Evolutionary conservation across 495 filamentous ascomycete genomes (phyloP).

Genomic region (Lasiosphaeria ovina): DNA sequence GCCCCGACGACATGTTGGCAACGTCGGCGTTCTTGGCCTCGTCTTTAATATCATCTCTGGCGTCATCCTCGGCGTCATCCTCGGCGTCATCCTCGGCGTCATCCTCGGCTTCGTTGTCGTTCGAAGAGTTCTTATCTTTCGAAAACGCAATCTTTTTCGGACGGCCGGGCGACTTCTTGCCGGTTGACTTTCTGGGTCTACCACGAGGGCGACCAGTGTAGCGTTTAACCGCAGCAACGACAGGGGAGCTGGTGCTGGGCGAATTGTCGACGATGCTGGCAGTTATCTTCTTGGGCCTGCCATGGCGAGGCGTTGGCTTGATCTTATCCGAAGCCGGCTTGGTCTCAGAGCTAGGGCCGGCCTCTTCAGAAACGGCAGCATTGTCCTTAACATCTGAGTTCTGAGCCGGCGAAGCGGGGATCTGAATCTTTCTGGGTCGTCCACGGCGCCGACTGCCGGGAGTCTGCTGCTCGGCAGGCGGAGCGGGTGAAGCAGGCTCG

Average conservation of each 20-base stretch:
- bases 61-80: too few species aligned
- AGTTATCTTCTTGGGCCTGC: too few species aligned
- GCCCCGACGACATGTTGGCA: too few species aligned
- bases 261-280: too few species aligned
- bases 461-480: not conserved
- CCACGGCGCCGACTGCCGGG: not conserved
- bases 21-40: too few species aligned
- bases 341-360: not conserved
- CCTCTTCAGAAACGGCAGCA: not conserved
- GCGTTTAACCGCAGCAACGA: not conserved
- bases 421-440: not conserved
- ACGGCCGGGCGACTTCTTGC: not conserved
- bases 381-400: not conserved
- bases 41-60: too few species aligned
- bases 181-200: conserved; percentile 1
- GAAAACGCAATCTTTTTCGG: not conserved
- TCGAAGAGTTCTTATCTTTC: not conserved
- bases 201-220: not conserved
- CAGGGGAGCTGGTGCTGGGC: too few species aligned
- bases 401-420: not conserved
- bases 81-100: too few species aligned
- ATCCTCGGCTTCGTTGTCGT: too few species aligned
- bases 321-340: not conserved
- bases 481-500: not conserved
- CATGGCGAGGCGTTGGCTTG: too few species aligned